Percentiles rank a stretch among this genome's conserved stretches.
These are phyloP conservation scores for Amanita inopinata DNA, from an alignment of 768 basidiomycete species.

Conservation along the genomic window DNA sequence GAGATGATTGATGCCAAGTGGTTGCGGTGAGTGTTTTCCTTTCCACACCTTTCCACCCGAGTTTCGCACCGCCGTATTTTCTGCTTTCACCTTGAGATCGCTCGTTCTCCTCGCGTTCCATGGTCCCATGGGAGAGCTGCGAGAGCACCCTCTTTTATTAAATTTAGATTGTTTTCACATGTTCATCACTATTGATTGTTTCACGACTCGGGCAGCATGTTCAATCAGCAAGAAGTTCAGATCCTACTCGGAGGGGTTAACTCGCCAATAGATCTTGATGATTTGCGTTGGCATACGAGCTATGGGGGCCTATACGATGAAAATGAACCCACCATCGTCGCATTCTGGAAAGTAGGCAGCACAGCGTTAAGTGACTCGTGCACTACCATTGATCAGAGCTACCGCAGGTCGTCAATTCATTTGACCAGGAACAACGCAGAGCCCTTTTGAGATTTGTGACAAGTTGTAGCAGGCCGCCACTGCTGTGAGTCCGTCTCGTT, in stretches of 20 bases:
- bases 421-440: slow-evolving; percentile 73
- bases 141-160: background rate
- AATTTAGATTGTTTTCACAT: too few relatives aligned
- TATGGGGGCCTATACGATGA: slow-evolving; percentile 78
- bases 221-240: slow-evolving; percentile 93
- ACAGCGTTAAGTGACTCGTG: background rate
- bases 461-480: slow-evolving; percentile 80
- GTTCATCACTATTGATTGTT: too few relatives aligned
- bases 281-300: slow-evolving; percentile 65
- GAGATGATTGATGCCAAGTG: slow-evolving; percentile 90
- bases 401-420: slow-evolving; percentile 59
- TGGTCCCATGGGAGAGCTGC: too few relatives aligned
- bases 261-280: slow-evolving; percentile 74
- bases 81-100: too few relatives aligned
- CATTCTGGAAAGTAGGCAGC: slow-evolving; percentile 72
- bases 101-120: too few relatives aligned
- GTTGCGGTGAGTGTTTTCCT: slow-evolving; percentile 48
- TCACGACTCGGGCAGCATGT: slow-evolving; percentile 52
- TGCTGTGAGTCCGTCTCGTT: slow-evolving; percentile 45
- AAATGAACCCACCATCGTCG: slow-evolving; percentile 55
- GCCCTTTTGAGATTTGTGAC: slow-evolving; percentile 86
- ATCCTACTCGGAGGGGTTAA: slow-evolving; percentile 87
- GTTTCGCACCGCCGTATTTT: too few relatives aligned
- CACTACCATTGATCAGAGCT: background rate
- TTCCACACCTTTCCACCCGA: too few relatives aligned